These are phyloP conservation scores for Solanum neorickii DNA, from an alignment of 257 asterid species.

Conservation along the genomic window DNA sequence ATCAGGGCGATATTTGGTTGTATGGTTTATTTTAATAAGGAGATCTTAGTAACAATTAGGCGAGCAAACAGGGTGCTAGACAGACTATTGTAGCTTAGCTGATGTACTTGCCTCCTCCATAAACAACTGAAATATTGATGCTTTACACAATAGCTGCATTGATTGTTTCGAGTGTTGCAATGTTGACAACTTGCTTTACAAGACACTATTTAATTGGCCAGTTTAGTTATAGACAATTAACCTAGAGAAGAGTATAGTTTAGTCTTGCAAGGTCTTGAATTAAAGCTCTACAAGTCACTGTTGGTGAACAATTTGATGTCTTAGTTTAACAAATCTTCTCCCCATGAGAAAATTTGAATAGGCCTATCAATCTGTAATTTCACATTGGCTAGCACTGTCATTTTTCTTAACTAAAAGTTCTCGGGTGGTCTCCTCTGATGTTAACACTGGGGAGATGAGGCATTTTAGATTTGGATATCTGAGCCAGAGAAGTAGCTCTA, in stretches of 20 bases:
- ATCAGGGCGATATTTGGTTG: neutral
- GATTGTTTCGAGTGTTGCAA: neutral
- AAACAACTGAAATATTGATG: neutral
- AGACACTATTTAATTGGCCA: neutral
- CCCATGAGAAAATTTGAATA: constrained; percentile 4
- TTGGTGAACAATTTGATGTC: neutral
- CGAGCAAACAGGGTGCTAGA: neutral
- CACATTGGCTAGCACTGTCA: neutral
- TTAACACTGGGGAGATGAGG: neutral
- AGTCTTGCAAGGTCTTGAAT: neutral
- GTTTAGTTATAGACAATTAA: neutral
- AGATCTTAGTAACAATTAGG: neutral
- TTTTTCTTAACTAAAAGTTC: neutral
- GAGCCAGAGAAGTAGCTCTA: neutral
- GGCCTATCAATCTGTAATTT: constrained; percentile 8
- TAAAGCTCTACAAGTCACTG: too few species aligned
- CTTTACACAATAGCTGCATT: neutral
- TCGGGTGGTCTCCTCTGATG: neutral
- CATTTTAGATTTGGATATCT: neutral
- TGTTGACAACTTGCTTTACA: neutral
- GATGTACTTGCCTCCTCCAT: neutral
- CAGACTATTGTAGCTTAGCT: neutral
- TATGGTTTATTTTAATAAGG: neutral
- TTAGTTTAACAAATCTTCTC: neutral
- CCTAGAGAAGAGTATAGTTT: neutral